Evolutionary conservation across 2,329 filamentous ascomycete genomes (phyloP).

Genomic region (Penicillium carneum): DNA sequence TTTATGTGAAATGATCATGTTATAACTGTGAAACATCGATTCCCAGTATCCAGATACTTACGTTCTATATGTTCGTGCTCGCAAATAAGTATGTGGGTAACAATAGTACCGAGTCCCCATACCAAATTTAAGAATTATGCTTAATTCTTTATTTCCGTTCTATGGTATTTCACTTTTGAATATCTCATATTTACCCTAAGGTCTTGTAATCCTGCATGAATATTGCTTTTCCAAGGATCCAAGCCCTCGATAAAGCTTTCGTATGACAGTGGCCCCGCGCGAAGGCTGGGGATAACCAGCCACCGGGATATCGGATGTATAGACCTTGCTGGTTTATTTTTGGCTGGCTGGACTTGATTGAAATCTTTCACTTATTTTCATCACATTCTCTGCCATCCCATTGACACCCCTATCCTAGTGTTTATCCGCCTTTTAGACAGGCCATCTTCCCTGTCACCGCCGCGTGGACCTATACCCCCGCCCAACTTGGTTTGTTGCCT

Average conservation of each 20-base stretch:
- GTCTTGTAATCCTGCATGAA: not conserved
- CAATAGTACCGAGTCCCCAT: constrained; percentile 2
- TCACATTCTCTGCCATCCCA: constrained; percentile 12
- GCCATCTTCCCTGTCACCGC: constrained; percentile 7
- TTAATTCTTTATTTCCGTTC: constrained; percentile 5
- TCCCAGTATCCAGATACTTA: not conserved
- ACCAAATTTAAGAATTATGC: constrained; percentile 1
- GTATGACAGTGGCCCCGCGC: constrained; percentile 26
- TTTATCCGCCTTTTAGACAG: not conserved
- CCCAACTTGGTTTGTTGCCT: constrained; percentile 13
- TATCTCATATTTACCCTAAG: not conserved
- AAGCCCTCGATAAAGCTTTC: constrained; percentile 5
- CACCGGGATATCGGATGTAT: constrained; percentile 39
- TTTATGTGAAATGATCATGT: not conserved
- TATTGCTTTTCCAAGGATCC: not conserved
- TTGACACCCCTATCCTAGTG: constrained; percentile 6
- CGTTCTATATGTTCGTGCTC: not conserved
- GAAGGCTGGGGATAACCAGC: constrained; percentile 43
- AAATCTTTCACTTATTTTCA: constrained; percentile 8
- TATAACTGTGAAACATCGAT: not conserved
- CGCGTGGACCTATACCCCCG: constrained; percentile 10
- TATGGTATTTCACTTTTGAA: not conserved
- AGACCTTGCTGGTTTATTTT: constrained; percentile 18
- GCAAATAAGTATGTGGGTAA: not conserved
- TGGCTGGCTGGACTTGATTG: not conserved